Base-by-base conservation (phyloP, 148 eudicot genomes). In the Silene uniflora region DNA sequence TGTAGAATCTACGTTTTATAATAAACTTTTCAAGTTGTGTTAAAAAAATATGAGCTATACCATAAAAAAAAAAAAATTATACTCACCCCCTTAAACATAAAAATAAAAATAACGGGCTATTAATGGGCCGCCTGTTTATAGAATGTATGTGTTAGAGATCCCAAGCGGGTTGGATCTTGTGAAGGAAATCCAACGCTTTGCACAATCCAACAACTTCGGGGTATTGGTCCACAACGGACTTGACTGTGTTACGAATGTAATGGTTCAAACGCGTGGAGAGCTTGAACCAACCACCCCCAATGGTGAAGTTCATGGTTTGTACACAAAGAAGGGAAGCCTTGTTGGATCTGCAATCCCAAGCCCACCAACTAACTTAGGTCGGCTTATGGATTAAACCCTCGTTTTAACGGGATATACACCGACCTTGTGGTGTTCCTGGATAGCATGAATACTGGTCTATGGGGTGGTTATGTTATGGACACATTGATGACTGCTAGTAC, bases 101-200 rank as follows among this genome's bases (percentile, higher is more conserved):
- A 22, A 84, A 84, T 79, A 81, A 67, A 54, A 77, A 79, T 22
- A 84, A 78, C 12, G 76, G 69, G 0, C 58, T 75, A 0, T 18
- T 74, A 52, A 52, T 70, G 0, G 47, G 68, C 54, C 12, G 66
- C 69, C 66, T 13, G 23, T 24, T 3, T 19, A 49, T 35, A 84
- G 39, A 16, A 35, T 77, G 12, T 75, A 39, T 19, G 70, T 69
- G 68, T 69, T 84, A 0, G 81, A 80, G 81, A 84, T n/a, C n/a
- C n/a, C n/a, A n/a, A n/a, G n/a, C n/a, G n/a, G n/a, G n/a, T n/a
- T n/a, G n/a, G n/a, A n/a, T 49, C 54, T 84, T 19, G 66, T 77
- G 7, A 79, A 84, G 19, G 60, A n/a, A n/a, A n/a, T n/a, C n/a
- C n/a, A n/a, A n/a, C n/a, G n/a, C n/a, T n/a, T n/a, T n/a, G n/a